Percentiles rank a stretch among this genome's conserved stretches.
phyloP scores from a whole-genome alignment of 108 stramenopile genomes.

The Skeletonema costatum region DNA sequence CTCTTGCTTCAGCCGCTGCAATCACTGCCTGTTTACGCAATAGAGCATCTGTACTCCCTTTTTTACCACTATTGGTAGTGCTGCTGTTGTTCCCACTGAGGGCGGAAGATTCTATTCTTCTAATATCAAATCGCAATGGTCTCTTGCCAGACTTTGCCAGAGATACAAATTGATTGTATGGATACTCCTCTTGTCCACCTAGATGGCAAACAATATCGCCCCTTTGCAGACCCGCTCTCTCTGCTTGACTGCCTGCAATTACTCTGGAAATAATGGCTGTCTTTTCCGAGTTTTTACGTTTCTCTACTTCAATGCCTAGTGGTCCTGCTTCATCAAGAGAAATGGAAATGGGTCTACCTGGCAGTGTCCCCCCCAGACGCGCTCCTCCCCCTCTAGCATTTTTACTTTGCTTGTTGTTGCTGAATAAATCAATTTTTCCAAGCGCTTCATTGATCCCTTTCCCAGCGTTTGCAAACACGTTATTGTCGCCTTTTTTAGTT shows the following conservation, averaged over 20 bases:
- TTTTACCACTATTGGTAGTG: not conserved
- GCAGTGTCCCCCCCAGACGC: slow-evolving; percentile 62
- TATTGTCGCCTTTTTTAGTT: not conserved
- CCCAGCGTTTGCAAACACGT: slow-evolving; percentile 50
- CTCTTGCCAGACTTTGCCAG: slow-evolving; percentile 53
- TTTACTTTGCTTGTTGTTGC: slow-evolving; percentile 18
- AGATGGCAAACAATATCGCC: slow-evolving; percentile 82
- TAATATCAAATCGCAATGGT: slow-evolving; percentile 59
- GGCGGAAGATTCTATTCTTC: slow-evolving; percentile 45
- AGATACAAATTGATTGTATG: slow-evolving; percentile 66
- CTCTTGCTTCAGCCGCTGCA: slow-evolving; percentile 83
- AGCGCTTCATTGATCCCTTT: slow-evolving; percentile 37
- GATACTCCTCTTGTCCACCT: slow-evolving; percentile 71
- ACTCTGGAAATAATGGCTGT: slow-evolving; percentile 67
- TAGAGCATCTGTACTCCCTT: slow-evolving; percentile 58
- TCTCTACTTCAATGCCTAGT: slow-evolving; percentile 64
- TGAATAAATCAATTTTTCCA: slow-evolving; percentile 38
- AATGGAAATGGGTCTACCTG: slow-evolving; percentile 59
- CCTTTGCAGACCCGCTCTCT: slow-evolving; percentile 60
- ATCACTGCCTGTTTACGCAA: slow-evolving; percentile 78
- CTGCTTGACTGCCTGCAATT: slow-evolving; percentile 58
- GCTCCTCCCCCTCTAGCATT: slow-evolving; percentile 54
- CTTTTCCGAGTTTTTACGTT: slow-evolving; percentile 46
- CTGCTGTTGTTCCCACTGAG: slow-evolving; percentile 31
- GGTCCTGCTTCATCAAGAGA: slow-evolving; percentile 57